Evolutionary conservation across 306 rosid genomes (phyloP).

Genomic region (Trifolium repens): DNA sequence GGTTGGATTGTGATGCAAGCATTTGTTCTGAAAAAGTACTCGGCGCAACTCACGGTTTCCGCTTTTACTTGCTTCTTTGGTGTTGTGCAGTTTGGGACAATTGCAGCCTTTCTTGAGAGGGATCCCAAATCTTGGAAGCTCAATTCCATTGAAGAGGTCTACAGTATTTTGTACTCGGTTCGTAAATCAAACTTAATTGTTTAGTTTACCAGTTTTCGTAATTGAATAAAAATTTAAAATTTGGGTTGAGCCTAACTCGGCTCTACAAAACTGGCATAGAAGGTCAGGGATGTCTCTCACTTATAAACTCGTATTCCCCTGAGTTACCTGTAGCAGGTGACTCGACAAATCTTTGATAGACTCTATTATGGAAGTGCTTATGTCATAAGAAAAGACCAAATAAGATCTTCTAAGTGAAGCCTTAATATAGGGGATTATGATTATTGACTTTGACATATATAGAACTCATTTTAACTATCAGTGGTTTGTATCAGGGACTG

Average conservation of each 20-base stretch:
- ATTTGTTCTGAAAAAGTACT: slow-evolving; percentile 50
- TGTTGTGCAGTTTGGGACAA: slow-evolving; percentile 48
- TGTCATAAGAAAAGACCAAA: background rate
- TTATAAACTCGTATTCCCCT: background rate
- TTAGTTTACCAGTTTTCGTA: no score
- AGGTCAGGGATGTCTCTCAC: no score
- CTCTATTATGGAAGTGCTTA: background rate
- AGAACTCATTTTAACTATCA: background rate
- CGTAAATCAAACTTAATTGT: slow-evolving; percentile 36
- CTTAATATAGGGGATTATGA: background rate
- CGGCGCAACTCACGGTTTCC: slow-evolving; percentile 56
- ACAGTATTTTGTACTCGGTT: slow-evolving; percentile 62
- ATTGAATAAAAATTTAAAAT: no score
- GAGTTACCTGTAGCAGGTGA: background rate
- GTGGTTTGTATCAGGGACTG: slow-evolving; percentile 66
- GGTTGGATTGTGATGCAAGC: slow-evolving; percentile 73
- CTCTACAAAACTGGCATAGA: no score
- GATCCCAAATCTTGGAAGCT: slow-evolving; percentile 55
- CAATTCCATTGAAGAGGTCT: slow-evolving; percentile 52
- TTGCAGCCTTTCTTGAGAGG: slow-evolving; percentile 49
- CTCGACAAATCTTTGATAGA: background rate
- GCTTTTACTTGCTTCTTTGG: slow-evolving; percentile 66
- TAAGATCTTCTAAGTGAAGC: background rate
- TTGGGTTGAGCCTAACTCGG: no score
- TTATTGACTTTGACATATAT: background rate